Evolutionary conservation across 1,284 basidiomycete genomes (phyloP), one percentile per base, ranked within the genome.

Genomic region (Pseudozyma flocculosa): DNA sequence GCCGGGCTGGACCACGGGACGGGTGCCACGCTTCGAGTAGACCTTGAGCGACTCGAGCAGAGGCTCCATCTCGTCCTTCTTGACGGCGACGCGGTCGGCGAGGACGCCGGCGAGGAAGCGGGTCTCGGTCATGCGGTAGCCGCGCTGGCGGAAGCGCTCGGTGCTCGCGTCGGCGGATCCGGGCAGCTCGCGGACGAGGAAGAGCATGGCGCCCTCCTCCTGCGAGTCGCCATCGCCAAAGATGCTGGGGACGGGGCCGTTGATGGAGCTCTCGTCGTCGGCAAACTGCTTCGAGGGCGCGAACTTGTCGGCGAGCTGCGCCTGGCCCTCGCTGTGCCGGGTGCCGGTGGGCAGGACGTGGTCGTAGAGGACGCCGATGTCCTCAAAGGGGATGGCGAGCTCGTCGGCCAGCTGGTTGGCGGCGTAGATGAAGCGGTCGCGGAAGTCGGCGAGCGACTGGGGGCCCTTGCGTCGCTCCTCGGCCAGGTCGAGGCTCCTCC

Each of bases 331-430:
- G 52, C 10, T 22, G 40, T 18, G 44, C 21, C 58, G 62, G 2
- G 80, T 81, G 36, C 81, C 81, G 18, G 81, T 82, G 7, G 79
- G 80, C 22, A 82, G 68, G 19, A 82, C 80, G 45, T 80, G 79
- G 68, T 82, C 81, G 65, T 82, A 82, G 54, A 92, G 80, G 29
- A 82, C 82, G 3, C 91, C 92, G 88, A 65, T 61, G 45, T 79
- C 74, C 56, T 81, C 78, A 44, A 82, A 73, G 0, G 81, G 78
- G 19, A 82, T 73, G 50, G 81, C 80, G 26, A 82, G 73, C 58
- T 81, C 79, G 47, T 79, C 73, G 15, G 81, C 75, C 19, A 82
- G 78, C 24, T 79, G 72, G 40, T 78, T 78, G 14, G 80, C 79
- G 10, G 81, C 81, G 58, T 82, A 80, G 55, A 82, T 73, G 70